A percentile compares a stretch with the other conserved stretches of the same genome.
Evolutionary conservation across 345 rosid genomes (phyloP).

Genomic region (Populus pruinosa): DNA sequence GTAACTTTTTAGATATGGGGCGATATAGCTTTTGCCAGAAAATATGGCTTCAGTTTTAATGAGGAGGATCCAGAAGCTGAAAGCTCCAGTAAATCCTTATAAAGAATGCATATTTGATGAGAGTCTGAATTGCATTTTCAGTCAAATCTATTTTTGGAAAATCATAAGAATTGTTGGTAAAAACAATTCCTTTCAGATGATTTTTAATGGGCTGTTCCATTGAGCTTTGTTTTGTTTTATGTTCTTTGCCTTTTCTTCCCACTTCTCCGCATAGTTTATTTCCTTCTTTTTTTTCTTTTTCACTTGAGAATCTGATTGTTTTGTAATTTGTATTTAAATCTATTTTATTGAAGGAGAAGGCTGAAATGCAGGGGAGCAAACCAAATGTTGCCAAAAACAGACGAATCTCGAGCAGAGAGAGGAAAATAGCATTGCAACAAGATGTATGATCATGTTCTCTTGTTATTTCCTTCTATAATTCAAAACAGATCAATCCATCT

Average conservation of each 20-base stretch:
- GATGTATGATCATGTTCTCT: slow-evolving; percentile 44
- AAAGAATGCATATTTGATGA: slow-evolving; percentile 6
- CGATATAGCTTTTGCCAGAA: slow-evolving; percentile 10
- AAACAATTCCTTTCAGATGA: no score
- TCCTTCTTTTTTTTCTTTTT: neutral
- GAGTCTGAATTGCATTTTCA: slow-evolving; percentile 21
- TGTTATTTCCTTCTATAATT: neutral
- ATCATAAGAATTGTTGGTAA: no score
- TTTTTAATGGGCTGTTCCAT: no score
- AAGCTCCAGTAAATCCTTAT: slow-evolving; percentile 16
- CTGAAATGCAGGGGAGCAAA: slow-evolving; percentile 44
- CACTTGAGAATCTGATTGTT: neutral
- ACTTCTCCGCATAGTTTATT: neutral
- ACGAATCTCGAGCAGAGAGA: slow-evolving; percentile 40
- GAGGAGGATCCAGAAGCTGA: slow-evolving; percentile 25
- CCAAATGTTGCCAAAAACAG: slow-evolving; percentile 28
- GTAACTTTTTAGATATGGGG: neutral
- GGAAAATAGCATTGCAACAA: slow-evolving; percentile 59
- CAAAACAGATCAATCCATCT: neutral
- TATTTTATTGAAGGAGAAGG: slow-evolving; percentile 30
- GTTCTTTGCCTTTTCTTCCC: neutral
- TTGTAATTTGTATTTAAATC: neutral
- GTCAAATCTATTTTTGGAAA: neutral
- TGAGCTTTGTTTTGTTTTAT: no score
- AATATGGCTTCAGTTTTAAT: slow-evolving; percentile 29